phyloP scores from a whole-genome alignment of 2,329 filamentous ascomycete genomes.

The Fusarium lyarnte region DNA sequence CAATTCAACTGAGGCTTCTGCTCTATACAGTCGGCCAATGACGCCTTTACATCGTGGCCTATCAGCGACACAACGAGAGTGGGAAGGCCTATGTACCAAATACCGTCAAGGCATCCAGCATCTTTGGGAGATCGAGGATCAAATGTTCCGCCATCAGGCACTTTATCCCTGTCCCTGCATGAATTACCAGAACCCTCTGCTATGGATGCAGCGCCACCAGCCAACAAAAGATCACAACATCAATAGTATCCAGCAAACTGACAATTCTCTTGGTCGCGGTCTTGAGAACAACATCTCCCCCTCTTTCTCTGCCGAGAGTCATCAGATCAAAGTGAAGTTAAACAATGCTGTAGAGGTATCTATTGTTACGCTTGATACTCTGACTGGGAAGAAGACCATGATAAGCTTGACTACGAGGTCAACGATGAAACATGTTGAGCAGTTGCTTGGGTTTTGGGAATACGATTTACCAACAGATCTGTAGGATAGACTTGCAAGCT shows the following conservation, averaged over 20 bases:
- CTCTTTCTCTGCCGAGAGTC: accelerated
- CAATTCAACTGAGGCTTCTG: neutral
- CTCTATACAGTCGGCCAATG: neutral
- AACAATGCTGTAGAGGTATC: neutral
- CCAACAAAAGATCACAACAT: accelerated
- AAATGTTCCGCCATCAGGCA: neutral
- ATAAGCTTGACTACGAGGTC: neutral
- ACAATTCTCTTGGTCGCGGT: accelerated
- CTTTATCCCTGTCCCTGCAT: neutral
- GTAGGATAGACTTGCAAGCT: neutral
- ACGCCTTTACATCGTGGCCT: neutral
- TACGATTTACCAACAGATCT: accelerated
- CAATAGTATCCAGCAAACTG: neutral
- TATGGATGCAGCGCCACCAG: neutral
- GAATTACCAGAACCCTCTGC: accelerated
- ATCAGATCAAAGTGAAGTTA: neutral
- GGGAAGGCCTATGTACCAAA: neutral
- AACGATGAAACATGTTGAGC: neutral
- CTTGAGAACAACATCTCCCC: neutral
- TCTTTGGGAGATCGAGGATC: neutral
- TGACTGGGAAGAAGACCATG: neutral
- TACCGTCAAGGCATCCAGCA: neutral
- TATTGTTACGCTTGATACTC: neutral
- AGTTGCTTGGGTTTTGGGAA: conserved; percentile 3
- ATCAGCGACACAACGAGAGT: neutral